These are phyloP conservation scores for Cercospora zeae-maydis DNA, from an alignment of 2,329 filamentous ascomycete species.

Conservation along the genomic window DNA sequence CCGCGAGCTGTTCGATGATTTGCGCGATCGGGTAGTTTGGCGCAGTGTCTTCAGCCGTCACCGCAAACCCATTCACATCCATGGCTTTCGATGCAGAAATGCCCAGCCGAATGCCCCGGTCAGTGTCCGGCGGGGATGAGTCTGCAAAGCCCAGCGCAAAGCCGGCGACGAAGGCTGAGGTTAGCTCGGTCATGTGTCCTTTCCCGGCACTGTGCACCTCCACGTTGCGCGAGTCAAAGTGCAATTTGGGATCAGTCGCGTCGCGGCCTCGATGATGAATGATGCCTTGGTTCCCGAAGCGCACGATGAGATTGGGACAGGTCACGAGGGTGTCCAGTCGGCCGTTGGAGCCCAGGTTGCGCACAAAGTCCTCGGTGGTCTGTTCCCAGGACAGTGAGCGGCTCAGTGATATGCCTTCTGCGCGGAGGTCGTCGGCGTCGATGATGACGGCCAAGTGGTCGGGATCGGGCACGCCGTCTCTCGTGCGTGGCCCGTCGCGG, in stretches of 20 bases:
- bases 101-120: slow-evolving; percentile 32
- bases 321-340: slow-evolving; percentile 36
- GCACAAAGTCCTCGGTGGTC: slow-evolving; percentile 36
- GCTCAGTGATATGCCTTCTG: slow-evolving; percentile 36
- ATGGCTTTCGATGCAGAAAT: slow-evolving; percentile 31
- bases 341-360: slow-evolving; percentile 36
- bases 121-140: slow-evolving; percentile 30
- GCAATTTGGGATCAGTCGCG: slow-evolving; percentile 35
- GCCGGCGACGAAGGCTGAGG: slow-evolving; percentile 35
- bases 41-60: slow-evolving; percentile 22
- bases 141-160: slow-evolving; percentile 35
- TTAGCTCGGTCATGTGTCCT: slow-evolving; percentile 28
- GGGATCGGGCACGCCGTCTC: slow-evolving; percentile 32
- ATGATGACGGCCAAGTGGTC: slow-evolving; percentile 36
- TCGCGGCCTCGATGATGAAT: slow-evolving; percentile 37
- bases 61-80: slow-evolving; percentile 29
- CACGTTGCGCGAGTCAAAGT: slow-evolving; percentile 32
- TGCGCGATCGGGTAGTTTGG: slow-evolving; percentile 32
- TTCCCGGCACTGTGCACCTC: slow-evolving; percentile 22
- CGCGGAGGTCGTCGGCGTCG: slow-evolving; percentile 36
- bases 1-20: slow-evolving; percentile 26
- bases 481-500: slow-evolving; percentile 32
- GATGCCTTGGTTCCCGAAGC: slow-evolving; percentile 35
- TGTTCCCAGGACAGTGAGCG: slow-evolving; percentile 35
- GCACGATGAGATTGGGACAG: slow-evolving; percentile 36